phyloP scores from a whole-genome alignment of 108 stramenopile genomes.

The Skeletonema costatum region DNA sequence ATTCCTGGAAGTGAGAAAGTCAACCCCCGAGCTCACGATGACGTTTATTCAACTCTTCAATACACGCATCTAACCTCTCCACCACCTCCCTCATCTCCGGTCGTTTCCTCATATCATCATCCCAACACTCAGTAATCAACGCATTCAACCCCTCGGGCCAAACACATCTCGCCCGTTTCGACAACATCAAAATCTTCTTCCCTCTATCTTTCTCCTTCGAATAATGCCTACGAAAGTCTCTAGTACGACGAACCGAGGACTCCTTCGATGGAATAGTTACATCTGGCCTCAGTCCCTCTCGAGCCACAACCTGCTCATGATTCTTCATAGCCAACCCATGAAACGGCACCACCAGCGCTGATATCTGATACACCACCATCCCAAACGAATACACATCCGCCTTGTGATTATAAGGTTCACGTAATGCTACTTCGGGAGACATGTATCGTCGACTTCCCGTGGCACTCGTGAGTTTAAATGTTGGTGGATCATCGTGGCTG shows the following conservation, averaged over 20 bases:
- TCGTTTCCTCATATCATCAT: slow-evolving; percentile 21
- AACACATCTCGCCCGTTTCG: not conserved
- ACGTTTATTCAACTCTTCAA: slow-evolving; percentile 7
- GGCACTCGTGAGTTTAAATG: slow-evolving; percentile 48
- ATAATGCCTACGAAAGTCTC: not conserved
- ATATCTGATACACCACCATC: slow-evolving; percentile 72
- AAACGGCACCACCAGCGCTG: slow-evolving; percentile 57
- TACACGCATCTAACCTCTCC: slow-evolving; percentile 17
- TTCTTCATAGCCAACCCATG: slow-evolving; percentile 8
- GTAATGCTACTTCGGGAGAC: slow-evolving; percentile 63
- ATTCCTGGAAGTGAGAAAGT: not conserved
- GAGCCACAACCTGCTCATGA: slow-evolving; percentile 46
- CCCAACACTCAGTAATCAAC: slow-evolving; percentile 37
- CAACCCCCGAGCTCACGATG: no score
- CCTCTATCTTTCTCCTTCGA: not conserved
- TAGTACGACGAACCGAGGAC: not conserved
- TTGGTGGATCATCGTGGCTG: not conserved
- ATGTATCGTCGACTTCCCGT: slow-evolving; percentile 57
- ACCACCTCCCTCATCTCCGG: slow-evolving; percentile 25
- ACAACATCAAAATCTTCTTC: not conserved
- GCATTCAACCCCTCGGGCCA: slow-evolving; percentile 27
- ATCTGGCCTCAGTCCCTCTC: slow-evolving; percentile 22
- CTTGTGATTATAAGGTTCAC: slow-evolving; percentile 63
- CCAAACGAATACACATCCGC: slow-evolving; percentile 83
- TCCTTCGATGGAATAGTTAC: not conserved